Evolutionary conservation across 129 eudicot genomes (phyloP).

Genomic region (Flaveria robusta): DNA sequence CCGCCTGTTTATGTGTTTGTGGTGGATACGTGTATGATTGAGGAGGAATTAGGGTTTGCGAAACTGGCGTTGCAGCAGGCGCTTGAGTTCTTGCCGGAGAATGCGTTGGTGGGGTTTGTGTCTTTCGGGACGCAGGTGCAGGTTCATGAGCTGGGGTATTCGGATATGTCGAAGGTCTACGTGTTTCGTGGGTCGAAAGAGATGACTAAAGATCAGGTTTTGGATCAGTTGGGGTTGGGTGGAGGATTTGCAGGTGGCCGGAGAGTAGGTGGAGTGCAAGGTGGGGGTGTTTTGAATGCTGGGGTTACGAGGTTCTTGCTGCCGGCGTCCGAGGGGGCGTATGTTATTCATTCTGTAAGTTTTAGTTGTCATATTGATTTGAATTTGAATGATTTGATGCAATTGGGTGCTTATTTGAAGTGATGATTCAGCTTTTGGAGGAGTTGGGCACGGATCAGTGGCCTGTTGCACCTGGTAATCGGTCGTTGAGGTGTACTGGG

Average conservation of each 20-base stretch:
- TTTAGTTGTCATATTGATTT: conserved; percentile 6
- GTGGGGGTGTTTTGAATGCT: conserved; percentile 40
- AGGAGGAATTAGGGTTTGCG: conserved; percentile 83
- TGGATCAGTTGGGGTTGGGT: conserved; percentile 89
- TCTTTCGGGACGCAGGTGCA: conserved; percentile 45
- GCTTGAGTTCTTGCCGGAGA: conserved; percentile 41
- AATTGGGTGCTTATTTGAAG: conserved; percentile 23
- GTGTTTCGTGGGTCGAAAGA: conserved; percentile 88
- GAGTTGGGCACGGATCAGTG: conserved; percentile 85
- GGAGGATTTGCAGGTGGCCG: conserved; percentile 39
- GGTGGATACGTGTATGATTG: conserved; percentile 83
- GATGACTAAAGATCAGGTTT: conserved; percentile 76
- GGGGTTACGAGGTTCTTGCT: conserved; percentile 71
- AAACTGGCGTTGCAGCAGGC: conserved; percentile 68
- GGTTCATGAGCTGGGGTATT: conserved; percentile 48
- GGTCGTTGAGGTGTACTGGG: conserved; percentile 88
- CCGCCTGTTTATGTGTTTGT: conserved; percentile 73
- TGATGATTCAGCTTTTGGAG: conserved; percentile 72
- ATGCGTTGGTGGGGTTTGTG: conserved; percentile 43
- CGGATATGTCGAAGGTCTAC: conserved; percentile 83
- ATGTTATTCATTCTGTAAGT: conserved; percentile 68
- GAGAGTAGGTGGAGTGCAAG: conserved; percentile 45
- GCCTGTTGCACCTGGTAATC: conserved; percentile 34
- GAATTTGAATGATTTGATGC: background rate
- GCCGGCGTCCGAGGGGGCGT: conserved; percentile 94